phyloP scores from a whole-genome alignment of 345 rosid species.

The Zanthoxylum bungeanum region DNA sequence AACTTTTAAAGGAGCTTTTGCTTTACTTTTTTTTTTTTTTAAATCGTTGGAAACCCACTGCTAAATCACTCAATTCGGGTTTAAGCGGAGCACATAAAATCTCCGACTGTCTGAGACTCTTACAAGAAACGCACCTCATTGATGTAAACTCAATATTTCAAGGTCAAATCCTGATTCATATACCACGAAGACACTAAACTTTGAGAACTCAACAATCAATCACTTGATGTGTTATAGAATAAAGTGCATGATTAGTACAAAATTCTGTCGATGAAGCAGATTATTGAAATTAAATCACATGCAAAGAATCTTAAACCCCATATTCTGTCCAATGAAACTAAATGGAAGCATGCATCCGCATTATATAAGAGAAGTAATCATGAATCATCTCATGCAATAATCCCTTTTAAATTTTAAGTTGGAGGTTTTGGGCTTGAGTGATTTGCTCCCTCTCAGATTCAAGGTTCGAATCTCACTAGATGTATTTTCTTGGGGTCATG shows the following conservation, averaged over 20 bases:
- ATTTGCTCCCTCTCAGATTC: too few relatives aligned
- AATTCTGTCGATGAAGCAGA: background rate
- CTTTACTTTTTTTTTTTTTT: constrained; percentile 30
- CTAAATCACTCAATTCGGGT: too few relatives aligned
- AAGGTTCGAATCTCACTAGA: too few relatives aligned
- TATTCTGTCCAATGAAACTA: constrained; percentile 7
- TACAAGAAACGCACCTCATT: too few relatives aligned
- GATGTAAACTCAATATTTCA: too few relatives aligned
- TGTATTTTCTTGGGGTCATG: too few relatives aligned
- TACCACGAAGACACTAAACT: too few relatives aligned
- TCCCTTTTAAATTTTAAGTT: constrained; percentile 13
- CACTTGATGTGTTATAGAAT: background rate
- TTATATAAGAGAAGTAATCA: constrained; percentile 33
- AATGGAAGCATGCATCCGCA: constrained; percentile 47
- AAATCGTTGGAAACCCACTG: too few relatives aligned
- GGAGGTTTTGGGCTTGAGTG: too few relatives aligned
- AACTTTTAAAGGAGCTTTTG: constrained; percentile 16
- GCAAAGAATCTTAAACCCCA: constrained; percentile 13
- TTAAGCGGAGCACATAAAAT: too few relatives aligned
- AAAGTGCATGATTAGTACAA: constrained; percentile 9
- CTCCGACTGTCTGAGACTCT: too few relatives aligned
- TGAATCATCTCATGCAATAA: constrained; percentile 6
- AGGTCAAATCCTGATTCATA: too few relatives aligned
- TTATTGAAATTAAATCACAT: constrained; percentile 2
- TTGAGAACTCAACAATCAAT: constrained; percentile 2